Evolutionary conservation across 2,329 filamentous ascomycete species (phyloP).

Genomic region (Cordyceps pruinosa): DNA sequence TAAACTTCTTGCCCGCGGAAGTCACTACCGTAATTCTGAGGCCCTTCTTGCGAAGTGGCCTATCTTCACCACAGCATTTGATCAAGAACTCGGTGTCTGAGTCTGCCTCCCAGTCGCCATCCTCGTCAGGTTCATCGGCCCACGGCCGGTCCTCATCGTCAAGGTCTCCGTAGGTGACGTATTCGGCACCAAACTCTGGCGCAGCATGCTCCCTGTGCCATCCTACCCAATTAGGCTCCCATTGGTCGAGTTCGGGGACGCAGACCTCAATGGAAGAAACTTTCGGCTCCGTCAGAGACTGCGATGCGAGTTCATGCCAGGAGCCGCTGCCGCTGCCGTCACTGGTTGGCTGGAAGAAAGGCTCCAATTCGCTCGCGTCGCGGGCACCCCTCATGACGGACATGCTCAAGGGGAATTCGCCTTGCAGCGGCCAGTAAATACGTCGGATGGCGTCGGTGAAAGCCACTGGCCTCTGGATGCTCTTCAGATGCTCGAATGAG

Average conservation of each 20-base stretch:
- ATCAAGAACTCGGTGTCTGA: slow-evolving; percentile 20
- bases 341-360: slow-evolving; percentile 18
- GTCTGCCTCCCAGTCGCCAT: slow-evolving; percentile 20
- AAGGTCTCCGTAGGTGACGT: slow-evolving; percentile 17
- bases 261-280: slow-evolving; percentile 21
- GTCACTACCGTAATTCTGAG: too few species aligned
- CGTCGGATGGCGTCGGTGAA: slow-evolving; percentile 17
- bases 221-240: slow-evolving; percentile 19
- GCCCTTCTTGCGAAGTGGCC: slow-evolving; percentile 19
- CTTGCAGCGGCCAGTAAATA: slow-evolving; percentile 21
- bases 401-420: slow-evolving; percentile 19
- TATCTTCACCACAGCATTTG: slow-evolving; percentile 20
- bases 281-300: slow-evolving; percentile 21
- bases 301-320: slow-evolving; percentile 22
- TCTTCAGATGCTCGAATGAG: slow-evolving; percentile 17
- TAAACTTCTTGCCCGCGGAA: too few species aligned
- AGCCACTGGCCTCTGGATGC: slow-evolving; percentile 3
- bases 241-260: slow-evolving; percentile 17
- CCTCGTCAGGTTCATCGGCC: slow-evolving; percentile 15
- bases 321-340: neutral
- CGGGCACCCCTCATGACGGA: slow-evolving; percentile 19
- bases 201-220: slow-evolving; percentile 18
- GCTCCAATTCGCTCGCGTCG: slow-evolving; percentile 18
- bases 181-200: slow-evolving; percentile 15
- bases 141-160: slow-evolving; percentile 17